Percentiles rank a stretch among this genome's conserved stretches.
Evolutionary conservation across 2,329 filamentous ascomycete genomes (phyloP).

Genomic region (Didymella segeticola): DNA sequence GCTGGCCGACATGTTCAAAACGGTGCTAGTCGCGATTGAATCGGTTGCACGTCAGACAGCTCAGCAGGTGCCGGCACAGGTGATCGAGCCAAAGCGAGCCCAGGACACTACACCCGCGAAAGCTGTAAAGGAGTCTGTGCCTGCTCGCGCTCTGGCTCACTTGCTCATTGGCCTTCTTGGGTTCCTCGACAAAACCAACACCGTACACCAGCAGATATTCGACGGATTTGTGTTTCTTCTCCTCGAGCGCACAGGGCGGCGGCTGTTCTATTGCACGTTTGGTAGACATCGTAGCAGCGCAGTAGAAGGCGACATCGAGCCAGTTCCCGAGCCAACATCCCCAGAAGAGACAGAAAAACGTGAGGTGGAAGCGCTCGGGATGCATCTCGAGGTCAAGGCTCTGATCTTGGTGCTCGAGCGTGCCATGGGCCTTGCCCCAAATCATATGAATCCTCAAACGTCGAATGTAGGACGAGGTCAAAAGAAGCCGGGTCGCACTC

Average conservation of each 20-base stretch:
- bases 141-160: constrained; percentile 39
- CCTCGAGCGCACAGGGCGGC: constrained; percentile 49
- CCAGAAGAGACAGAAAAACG: constrained; percentile 13
- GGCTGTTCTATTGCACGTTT: constrained; percentile 51
- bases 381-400: constrained; percentile 50
- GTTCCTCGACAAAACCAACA: constrained; percentile 44
- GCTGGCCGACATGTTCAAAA: constrained; percentile 48
- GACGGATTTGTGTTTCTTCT: constrained; percentile 53
- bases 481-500: constrained; percentile 27
- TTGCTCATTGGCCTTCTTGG: constrained; percentile 48
- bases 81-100: constrained; percentile 11
- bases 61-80: neutral
- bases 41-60: constrained; percentile 33
- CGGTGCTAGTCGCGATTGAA: constrained; percentile 42
- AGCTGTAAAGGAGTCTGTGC: constrained; percentile 29
- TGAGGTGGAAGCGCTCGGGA: constrained; percentile 31
- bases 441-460: constrained; percentile 40
- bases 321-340: constrained; percentile 13
- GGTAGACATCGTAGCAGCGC: constrained; percentile 36
- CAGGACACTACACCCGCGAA: constrained; percentile 12
- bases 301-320: constrained; percentile 37
- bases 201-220: constrained; percentile 50
- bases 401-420: constrained; percentile 51
- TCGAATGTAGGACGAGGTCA: neutral
- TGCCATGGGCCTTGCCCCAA: constrained; percentile 49